Conservation (phyloP, 2,329 filamentous ascomycete genomes). For the Grosmannia huntii region DNA sequence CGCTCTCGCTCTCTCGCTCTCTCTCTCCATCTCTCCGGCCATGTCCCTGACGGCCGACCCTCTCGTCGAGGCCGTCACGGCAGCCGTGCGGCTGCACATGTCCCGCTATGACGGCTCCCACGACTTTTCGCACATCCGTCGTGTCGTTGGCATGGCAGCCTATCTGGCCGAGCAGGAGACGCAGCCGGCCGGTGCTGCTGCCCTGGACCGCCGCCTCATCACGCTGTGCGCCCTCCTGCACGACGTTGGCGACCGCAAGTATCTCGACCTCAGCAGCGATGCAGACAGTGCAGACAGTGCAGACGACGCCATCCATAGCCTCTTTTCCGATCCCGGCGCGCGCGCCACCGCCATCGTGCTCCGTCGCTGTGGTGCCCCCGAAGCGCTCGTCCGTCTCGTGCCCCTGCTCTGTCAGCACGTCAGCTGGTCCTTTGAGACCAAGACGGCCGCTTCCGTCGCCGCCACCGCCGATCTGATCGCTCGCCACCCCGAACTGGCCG, state of each 20-base stretch:
- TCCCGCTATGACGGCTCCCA: slow-evolving; percentile 71
- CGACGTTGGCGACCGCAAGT: slow-evolving; percentile 82
- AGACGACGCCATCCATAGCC: background rate
- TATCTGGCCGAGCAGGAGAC: slow-evolving; percentile 43
- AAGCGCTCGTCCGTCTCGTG: slow-evolving; percentile 37
- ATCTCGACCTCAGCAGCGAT: slow-evolving; percentile 47
- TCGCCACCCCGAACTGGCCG: slow-evolving; percentile 58
- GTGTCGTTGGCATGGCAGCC: slow-evolving; percentile 63
- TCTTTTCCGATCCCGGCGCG: slow-evolving; percentile 2
- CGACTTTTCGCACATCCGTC: slow-evolving; percentile 72
- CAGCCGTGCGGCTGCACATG: slow-evolving; percentile 61
- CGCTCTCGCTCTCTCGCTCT: background rate
- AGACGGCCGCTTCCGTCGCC: slow-evolving; percentile 52
- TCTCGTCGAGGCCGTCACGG: slow-evolving; percentile 42
- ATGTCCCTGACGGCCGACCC: slow-evolving; percentile 23
- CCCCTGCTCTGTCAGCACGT: slow-evolving; percentile 51
- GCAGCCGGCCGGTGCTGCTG: slow-evolving; percentile 5
- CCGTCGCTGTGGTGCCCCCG: slow-evolving; percentile 30
- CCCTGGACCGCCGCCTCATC: slow-evolving; percentile 40
- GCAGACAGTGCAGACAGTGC: slow-evolving; percentile 28
- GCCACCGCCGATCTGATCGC: slow-evolving; percentile 48
- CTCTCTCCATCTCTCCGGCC: background rate
- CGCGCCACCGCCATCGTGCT: slow-evolving; percentile 8
- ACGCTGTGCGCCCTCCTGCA: slow-evolving; percentile 67
- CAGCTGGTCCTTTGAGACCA: slow-evolving; percentile 62